These are phyloP conservation scores for Phycomyces blakesleeanus DNA, from an alignment of 192 early-diverging fungal genomes.

Conservation along the genomic window DNA sequence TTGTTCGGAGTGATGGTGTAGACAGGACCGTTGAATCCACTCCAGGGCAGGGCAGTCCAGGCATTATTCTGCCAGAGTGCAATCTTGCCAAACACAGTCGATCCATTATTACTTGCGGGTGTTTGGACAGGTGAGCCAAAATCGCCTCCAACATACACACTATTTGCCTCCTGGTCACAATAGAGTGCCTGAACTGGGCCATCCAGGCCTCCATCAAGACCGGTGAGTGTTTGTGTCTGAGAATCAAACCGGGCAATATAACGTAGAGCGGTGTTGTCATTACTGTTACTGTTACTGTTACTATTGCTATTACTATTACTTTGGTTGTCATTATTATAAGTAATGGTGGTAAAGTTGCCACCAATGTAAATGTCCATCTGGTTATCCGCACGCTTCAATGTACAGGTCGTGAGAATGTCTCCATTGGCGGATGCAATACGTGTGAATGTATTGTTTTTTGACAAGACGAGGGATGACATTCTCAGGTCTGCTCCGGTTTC, in stretches of 20 bases:
- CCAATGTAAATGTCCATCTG: constrained; percentile 26
- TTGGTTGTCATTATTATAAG: no score
- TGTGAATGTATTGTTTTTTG: constrained; percentile 10
- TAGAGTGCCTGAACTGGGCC: constrained; percentile 29
- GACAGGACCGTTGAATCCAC: constrained; percentile 66
- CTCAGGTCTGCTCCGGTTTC: not conserved
- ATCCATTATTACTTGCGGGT: not conserved
- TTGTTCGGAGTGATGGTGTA: constrained; percentile 48
- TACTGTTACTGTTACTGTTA: no score
- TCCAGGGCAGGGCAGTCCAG: constrained; percentile 62
- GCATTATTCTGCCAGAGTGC: constrained; percentile 18
- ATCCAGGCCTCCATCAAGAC: constrained; percentile 31
- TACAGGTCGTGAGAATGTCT: constrained; percentile 19
- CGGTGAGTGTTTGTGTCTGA: constrained; percentile 8
- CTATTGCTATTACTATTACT: no score
- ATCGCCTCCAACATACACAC: constrained; percentile 25
- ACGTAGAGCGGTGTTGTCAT: not conserved
- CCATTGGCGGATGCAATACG: constrained; percentile 17
- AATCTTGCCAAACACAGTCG: constrained; percentile 9
- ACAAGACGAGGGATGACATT: not conserved
- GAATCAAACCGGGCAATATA: constrained; percentile 27
- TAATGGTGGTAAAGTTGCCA: constrained; percentile 25
- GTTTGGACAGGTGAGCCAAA: constrained; percentile 21
- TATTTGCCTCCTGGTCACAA: constrained; percentile 21
- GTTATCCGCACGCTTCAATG: constrained; percentile 7